These are phyloP conservation scores for Polyrhizophydium stewartii DNA, from an alignment of 371 early-diverging fungal genomes.

Conservation along the genomic window DNA sequence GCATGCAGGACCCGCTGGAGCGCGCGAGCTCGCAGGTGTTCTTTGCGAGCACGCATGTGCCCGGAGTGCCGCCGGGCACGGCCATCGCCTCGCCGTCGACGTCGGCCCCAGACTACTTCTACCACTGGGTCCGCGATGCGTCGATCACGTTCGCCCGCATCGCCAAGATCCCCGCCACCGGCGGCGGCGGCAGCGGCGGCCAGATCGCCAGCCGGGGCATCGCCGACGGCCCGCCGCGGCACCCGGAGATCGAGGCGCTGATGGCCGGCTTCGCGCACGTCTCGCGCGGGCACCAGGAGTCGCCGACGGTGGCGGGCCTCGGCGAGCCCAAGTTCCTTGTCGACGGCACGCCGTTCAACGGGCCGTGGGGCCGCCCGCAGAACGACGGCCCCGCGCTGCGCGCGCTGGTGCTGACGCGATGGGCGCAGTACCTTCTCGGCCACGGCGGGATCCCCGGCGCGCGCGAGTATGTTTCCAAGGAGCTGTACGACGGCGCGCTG, in stretches of 20 bases:
- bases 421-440: constrained; percentile 30
- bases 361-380: constrained; percentile 67
- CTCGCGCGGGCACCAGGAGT: constrained; percentile 7
- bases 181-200: neutral
- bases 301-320: constrained; percentile 27
- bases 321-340: constrained; percentile 77
- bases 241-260: constrained; percentile 6
- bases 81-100: constrained; percentile 48
- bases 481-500: constrained; percentile 23
- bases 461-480: constrained; percentile 16
- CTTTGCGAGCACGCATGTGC: constrained; percentile 16
- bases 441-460: constrained; percentile 16
- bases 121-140: constrained; percentile 72
- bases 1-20: too few species aligned
- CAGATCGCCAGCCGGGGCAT: neutral
- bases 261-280: constrained; percentile 29
- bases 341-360: constrained; percentile 50
- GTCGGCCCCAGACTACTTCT: constrained; percentile 69
- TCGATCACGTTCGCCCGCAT: constrained; percentile 39
- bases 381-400: constrained; percentile 82
- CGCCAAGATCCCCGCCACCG: neutral
- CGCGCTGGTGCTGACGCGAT: constrained; percentile 47
- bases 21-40: too few species aligned
- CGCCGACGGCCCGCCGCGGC: neutral
- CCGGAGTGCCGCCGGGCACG: constrained; percentile 26